phyloP scores from a whole-genome alignment of 2,329 filamentous ascomycete genomes.

The Lasiodiplodia sp. region DNA sequence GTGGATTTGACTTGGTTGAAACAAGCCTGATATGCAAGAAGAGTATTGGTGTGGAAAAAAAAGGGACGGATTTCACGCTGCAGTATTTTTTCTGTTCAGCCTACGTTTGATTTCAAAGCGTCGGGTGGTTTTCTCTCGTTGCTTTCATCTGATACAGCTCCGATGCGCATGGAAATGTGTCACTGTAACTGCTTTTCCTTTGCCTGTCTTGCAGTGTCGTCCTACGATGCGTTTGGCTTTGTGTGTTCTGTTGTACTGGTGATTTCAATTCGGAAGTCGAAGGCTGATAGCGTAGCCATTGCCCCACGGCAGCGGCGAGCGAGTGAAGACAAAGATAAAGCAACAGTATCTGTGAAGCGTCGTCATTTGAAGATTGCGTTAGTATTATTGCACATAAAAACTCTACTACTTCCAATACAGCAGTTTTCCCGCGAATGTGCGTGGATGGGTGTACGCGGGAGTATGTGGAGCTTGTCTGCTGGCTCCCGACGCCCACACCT shows the following conservation, averaged over 20 bases:
- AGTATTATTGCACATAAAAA: no score
- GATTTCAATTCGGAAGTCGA: neutral
- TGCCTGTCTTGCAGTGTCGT: neutral
- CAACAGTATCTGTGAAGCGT: neutral
- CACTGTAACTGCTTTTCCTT: neutral
- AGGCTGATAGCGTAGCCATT: neutral
- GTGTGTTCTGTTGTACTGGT: neutral
- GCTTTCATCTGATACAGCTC: neutral
- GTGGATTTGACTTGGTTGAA: neutral
- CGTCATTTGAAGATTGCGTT: no score
- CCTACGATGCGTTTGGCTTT: neutral
- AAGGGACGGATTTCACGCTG: neutral
- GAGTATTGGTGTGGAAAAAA: neutral
- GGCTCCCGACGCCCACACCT: neutral
- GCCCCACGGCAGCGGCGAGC: neutral
- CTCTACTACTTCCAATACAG: neutral
- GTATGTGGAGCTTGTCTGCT: neutral
- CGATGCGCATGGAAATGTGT: neutral
- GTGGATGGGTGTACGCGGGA: neutral
- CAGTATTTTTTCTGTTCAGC: neutral
- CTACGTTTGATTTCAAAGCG: neutral
- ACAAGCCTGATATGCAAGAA: neutral
- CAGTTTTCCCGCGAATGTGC: neutral
- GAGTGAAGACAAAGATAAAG: neutral
- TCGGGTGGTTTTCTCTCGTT: neutral